Percentiles rank a stretch among this genome's conserved stretches.
Conservation (phyloP, 2,329 filamentous ascomycete species). For the Fusarium mangiferae region DNA sequence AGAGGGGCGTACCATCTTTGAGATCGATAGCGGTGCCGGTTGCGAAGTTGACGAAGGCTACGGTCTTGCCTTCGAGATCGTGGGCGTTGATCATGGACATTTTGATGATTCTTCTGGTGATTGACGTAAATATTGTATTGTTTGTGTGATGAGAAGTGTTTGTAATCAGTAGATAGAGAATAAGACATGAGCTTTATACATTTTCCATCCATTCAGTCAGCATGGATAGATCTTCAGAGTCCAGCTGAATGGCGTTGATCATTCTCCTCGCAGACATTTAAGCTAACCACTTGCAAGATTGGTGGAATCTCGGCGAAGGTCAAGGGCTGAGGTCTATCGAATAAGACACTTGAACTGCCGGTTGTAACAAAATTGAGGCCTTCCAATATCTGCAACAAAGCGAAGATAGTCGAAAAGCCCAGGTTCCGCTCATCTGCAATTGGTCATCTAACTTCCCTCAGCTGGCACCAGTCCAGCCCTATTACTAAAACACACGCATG, state of each 20-base stretch:
- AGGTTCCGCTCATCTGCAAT: fast-evolving
- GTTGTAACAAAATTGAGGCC: not conserved
- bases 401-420: fast-evolving
- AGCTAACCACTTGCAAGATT: fast-evolving
- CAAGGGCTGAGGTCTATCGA: fast-evolving
- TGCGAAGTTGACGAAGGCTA: not conserved
- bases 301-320: no score
- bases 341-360: fast-evolving
- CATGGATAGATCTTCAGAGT: fast-evolving
- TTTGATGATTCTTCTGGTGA: fast-evolving
- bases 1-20: not conserved
- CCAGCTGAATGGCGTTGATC: not conserved
- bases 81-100: not conserved
- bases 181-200: not conserved
- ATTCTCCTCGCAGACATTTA: fast-evolving
- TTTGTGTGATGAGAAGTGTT: not conserved
- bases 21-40: not conserved
- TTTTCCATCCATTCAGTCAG: fast-evolving
- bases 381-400: not conserved
- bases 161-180: no score
- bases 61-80: not conserved
- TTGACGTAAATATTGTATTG: fast-evolving
- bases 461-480: not conserved
- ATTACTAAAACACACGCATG: fast-evolving
- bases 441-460: fast-evolving